Percentiles rank a stretch among this genome's conserved stretches.
Conservation (phyloP, 2,329 filamentous ascomycete genomes). For the Fusarium hostae region DNA sequence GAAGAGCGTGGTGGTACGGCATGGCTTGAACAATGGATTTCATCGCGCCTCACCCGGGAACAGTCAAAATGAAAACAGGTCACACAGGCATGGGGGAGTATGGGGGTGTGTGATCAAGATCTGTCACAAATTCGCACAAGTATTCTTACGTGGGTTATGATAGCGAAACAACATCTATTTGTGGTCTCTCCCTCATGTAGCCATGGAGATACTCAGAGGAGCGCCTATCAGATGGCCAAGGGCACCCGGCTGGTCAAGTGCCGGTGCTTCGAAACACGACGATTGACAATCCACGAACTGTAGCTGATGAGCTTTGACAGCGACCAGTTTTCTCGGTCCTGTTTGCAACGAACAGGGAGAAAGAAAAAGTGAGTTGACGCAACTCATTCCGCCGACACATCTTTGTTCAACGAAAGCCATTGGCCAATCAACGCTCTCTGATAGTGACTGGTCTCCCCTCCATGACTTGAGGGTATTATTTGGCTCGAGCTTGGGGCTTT, state of each 20-base stretch:
- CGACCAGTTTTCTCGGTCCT: conserved; percentile 35
- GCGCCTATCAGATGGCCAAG: conserved; percentile 12
- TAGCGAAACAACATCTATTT: conserved; percentile 31
- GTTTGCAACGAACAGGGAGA: conserved; percentile 40
- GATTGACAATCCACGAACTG: background rate
- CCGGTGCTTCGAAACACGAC: conserved; percentile 12
- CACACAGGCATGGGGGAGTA: conserved; percentile 19
- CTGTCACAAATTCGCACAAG: conserved; percentile 31
- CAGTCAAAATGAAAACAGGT: conserved; percentile 32
- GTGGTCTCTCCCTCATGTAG: conserved; percentile 2
- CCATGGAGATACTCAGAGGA: conserved; percentile 17
- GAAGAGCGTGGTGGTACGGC: conserved; percentile 23
- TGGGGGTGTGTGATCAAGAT: conserved; percentile 33
- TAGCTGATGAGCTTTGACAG: background rate
- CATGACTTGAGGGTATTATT: conserved; percentile 39
- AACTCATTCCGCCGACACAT: conserved; percentile 41
- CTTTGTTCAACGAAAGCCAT: conserved; percentile 41
- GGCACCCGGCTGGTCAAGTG: conserved; percentile 7
- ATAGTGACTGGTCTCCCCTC: conserved; percentile 41
- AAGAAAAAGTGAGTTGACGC: conserved; percentile 31
- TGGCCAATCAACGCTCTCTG: conserved; percentile 48
- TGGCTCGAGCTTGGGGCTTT: conserved; percentile 34
- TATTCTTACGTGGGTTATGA: conserved; percentile 31
- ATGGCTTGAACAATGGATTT: conserved; percentile 24
- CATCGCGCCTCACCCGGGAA: conserved; percentile 44